These are phyloP conservation scores for Endogone sp. DNA, from an alignment of 192 early-diverging fungal species.

Conservation along the genomic window DNA sequence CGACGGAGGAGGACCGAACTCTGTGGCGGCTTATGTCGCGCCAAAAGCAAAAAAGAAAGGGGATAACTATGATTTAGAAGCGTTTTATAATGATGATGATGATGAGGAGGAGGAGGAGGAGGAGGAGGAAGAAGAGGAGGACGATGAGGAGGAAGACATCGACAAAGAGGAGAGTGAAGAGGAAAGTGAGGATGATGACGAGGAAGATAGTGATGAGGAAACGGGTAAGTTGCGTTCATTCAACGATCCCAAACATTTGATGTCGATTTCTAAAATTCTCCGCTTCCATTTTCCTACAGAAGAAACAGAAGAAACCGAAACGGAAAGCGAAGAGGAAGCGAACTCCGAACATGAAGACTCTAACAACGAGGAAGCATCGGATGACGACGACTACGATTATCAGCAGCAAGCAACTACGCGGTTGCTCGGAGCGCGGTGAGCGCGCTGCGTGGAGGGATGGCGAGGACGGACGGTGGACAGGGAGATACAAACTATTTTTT, in stretches of 20 bases:
- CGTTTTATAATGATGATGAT: conserved; percentile 42
- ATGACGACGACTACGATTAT: neutral
- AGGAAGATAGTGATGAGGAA: conserved; percentile 27
- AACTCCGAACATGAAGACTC: neutral
- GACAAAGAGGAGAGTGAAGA: conserved; percentile 41
- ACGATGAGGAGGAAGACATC: conserved; percentile 32
- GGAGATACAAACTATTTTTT: neutral
- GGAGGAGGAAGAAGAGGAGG: conserved; percentile 21
- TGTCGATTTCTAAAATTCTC: neutral
- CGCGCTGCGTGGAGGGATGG: neutral
- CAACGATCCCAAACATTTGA: neutral
- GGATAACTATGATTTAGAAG: conserved; percentile 37
- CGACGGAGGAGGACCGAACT: conserved; percentile 17
- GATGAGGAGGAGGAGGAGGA: conserved; percentile 31
- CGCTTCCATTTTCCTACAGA: conserved; percentile 1
- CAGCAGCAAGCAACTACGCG: neutral
- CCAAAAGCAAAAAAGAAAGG: conserved; percentile 23
- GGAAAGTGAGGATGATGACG: conserved; percentile 27
- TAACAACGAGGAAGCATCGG: neutral
- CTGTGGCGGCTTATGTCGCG: neutral
- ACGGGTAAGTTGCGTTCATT: conserved; percentile 10
- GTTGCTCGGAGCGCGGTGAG: neutral
- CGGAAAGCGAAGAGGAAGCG: neutral
- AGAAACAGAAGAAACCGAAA: conserved; percentile 3
- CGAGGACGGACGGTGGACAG: neutral